These are phyloP conservation scores for Xylariales sp. DNA, from an alignment of 2,329 filamentous ascomycete species.

Conservation along the genomic window DNA sequence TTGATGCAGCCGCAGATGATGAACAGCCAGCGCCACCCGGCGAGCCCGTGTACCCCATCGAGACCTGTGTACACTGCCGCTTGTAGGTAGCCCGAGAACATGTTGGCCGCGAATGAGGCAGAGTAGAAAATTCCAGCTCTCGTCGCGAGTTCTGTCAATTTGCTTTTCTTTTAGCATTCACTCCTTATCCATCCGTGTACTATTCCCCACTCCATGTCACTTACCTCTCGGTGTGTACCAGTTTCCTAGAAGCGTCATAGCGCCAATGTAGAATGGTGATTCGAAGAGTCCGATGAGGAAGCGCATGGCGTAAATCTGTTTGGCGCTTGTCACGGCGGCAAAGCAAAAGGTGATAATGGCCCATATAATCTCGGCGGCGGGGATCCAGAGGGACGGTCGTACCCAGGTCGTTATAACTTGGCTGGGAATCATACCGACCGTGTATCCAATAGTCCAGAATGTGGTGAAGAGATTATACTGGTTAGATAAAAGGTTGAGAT, in stretches of 20 bases:
- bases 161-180: too few species aligned
- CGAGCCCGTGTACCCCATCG: background rate
- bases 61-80: background rate
- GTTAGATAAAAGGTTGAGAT: background rate
- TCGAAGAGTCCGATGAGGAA: constrained; percentile 44
- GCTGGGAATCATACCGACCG: background rate
- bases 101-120: background rate
- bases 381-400: background rate
- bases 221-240: background rate
- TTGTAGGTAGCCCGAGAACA: constrained; percentile 1
- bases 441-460: background rate
- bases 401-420: background rate
- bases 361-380: background rate
- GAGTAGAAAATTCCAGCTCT: constrained; percentile 1
- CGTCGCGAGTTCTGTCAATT: too few species aligned
- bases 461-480: background rate
- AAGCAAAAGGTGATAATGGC: background rate
- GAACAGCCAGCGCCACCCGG: background rate
- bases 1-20: too few species aligned
- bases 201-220: too few species aligned
- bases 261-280: constrained; percentile 20
- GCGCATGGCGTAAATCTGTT: constrained; percentile 15
- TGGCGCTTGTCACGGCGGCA: background rate
- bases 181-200: too few species aligned
- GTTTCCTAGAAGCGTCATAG: background rate